Base-by-base conservation (phyloP, 441 rosid species). In the Brassica hybrid region DNA sequence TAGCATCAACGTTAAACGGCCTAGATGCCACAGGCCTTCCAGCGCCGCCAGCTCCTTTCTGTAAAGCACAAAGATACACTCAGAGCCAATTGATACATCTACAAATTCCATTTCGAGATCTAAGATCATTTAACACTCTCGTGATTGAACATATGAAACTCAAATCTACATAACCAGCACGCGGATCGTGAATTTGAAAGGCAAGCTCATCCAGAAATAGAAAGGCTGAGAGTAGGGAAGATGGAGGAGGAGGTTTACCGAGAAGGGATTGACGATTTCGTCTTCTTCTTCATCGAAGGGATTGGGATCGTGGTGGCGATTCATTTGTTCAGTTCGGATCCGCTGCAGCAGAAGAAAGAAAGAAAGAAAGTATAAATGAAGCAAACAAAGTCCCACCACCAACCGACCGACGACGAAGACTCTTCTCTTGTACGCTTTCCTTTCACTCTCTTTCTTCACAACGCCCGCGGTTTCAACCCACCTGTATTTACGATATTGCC, bases 241-340 rank as follows among this genome's bases (percentile, higher is more conserved):
- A n/a, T n/a, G n/a, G n/a, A n/a, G n/a, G n/a, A n/a, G n/a, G n/a
- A n/a, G n/a, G n/a, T n/a, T 25, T 91, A 95, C 99, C 87, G 99
- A 95, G 84, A 95, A 95, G 3, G 98, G 99, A 93, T 95, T 93
- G 86, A 93, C 94, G 78, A 89, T 90, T 45, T 77, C 80, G 68
- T 91, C 99, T 69, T 91, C 94, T 64, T 93, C 98, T 73, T 95
- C 99, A 43, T 95, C 98, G 77, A 95, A 91, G 6, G 99, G 98
- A 54, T 91, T 95, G 61, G 97, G 97, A 76, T 95, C 99, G 80
- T 80, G 78, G 85, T 83, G 88, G 80, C 96, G 96, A 85, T 88
- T 88, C 99, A 93, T 93, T 91, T 93, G 10, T 69, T 56, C 58
- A 57, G 19, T 60, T 59, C 17, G 23, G 64, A 59, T 59, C 64